Evolutionary conservation across 805 yeast genomes (phyloP).

Genomic region (Danielia oregonensis): DNA sequence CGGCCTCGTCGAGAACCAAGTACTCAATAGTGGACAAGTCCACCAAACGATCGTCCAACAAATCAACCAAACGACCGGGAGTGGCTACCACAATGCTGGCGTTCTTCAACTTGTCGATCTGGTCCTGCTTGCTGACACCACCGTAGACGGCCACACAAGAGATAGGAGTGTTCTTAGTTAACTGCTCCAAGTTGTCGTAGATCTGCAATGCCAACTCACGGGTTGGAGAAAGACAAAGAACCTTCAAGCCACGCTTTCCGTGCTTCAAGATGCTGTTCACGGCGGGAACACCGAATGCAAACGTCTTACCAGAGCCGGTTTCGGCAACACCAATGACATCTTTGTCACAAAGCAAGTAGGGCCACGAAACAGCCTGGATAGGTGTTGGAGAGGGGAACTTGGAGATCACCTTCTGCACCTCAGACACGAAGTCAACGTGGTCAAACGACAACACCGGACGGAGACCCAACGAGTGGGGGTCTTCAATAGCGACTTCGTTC

Average conservation of each 20-base stretch:
- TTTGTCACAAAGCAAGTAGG: constrained; percentile 68
- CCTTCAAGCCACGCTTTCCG: constrained; percentile 55
- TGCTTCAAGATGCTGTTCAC: constrained; percentile 57
- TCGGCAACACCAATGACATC: constrained; percentile 98
- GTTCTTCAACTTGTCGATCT: constrained; percentile 60
- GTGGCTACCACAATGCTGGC: constrained; percentile 91
- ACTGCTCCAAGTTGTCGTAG: constrained; percentile 70
- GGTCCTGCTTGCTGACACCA: constrained; percentile 95
- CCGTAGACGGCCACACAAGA: constrained; percentile 88
- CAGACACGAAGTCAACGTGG: constrained; percentile 49
- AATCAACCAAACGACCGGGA: constrained; percentile 94
- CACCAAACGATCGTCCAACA: constrained; percentile 83
- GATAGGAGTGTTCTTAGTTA: constrained; percentile 59
- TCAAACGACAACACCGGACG: constrained; percentile 71
- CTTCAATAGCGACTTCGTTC: constrained; percentile 80
- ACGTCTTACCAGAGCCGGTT: constrained; percentile 97
- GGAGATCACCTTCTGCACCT: constrained; percentile 57
- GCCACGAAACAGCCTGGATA: constrained; percentile 94
- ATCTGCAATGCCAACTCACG: constrained; percentile 96
- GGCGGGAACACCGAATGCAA: constrained; percentile 98
- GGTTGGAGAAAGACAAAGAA: constrained; percentile 90
- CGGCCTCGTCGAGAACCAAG: constrained; percentile 95
- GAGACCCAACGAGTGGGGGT: constrained; percentile 47
- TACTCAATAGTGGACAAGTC: constrained; percentile 65
- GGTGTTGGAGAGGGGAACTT: constrained; percentile 92